A percentile compares a stretch with the other conserved stretches of the same genome.
Evolutionary conservation across 108 stramenopile species (phyloP).

Genomic region (Skeletonema potamos): DNA sequence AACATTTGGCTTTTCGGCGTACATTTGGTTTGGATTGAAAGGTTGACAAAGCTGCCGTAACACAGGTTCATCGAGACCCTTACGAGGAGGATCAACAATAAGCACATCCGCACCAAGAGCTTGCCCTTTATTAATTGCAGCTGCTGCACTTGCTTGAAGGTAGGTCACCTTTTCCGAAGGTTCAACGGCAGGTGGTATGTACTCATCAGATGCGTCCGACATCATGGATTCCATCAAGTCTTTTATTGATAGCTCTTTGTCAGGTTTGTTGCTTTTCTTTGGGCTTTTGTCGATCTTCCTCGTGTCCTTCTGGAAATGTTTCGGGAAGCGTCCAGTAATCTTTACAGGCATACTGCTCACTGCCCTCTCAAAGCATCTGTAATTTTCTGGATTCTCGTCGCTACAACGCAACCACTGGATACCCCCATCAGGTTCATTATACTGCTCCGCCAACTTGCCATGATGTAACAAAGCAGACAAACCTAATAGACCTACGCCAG

Average conservation of each 20-base stretch:
- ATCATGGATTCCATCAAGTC: constrained; percentile 40
- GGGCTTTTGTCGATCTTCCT: constrained; percentile 17
- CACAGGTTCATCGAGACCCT: constrained; percentile 88
- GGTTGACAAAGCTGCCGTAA: constrained; percentile 74
- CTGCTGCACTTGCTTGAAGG: constrained; percentile 69
- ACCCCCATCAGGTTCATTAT: constrained; percentile 6
- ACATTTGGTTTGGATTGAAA: constrained; percentile 64
- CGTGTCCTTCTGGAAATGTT: constrained; percentile 2
- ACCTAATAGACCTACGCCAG: constrained; percentile 93
- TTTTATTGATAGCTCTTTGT: constrained; percentile 26
- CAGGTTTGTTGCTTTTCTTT: constrained; percentile 11
- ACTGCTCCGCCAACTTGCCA: constrained; percentile 38
- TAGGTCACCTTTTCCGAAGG: constrained; percentile 55
- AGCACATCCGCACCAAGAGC: constrained; percentile 88
- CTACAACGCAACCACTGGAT: constrained; percentile 85
- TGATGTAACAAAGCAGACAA: constrained; percentile 79
- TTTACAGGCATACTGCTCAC: constrained; percentile 48
- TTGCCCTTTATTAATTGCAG: constrained; percentile 80
- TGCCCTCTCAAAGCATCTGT: constrained; percentile 75
- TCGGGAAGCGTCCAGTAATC: constrained; percentile 39
- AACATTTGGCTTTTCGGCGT: constrained; percentile 54
- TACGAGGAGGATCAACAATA: constrained; percentile 95
- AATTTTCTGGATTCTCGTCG: constrained; percentile 93
- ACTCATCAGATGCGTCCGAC: constrained; percentile 16
- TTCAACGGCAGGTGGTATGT: constrained; percentile 10